These are phyloP conservation scores for Jamesozyma piceae DNA, from an alignment of 805 yeast species.

Conservation along the genomic window DNA sequence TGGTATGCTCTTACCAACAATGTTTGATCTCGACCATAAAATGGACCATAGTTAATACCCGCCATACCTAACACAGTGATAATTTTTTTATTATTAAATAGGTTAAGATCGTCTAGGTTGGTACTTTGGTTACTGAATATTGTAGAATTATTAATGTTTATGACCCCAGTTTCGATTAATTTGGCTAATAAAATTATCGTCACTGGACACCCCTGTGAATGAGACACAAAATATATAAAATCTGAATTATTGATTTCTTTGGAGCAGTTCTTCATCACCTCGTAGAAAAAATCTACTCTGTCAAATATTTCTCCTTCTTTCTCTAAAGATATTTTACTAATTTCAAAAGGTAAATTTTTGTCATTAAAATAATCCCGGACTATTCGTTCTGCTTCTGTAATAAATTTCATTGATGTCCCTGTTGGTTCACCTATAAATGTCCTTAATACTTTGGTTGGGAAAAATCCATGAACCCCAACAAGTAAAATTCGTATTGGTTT, in stretches of 20 bases:
- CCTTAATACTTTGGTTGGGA: conserved; percentile 78
- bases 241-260: conserved; percentile 54
- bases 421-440: conserved; percentile 92
- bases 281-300: conserved; percentile 72
- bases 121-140: conserved; percentile 11
- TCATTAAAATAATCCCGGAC: conserved; percentile 56
- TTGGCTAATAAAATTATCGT: conserved; percentile 69
- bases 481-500: conserved; percentile 56
- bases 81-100: conserved; percentile 29
- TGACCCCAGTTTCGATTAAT: conserved; percentile 51
- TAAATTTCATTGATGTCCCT: conserved; percentile 86
- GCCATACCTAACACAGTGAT: conserved; percentile 89
- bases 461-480: conserved; percentile 93
- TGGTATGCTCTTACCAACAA: conserved; percentile 81
- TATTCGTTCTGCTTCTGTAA: conserved; percentile 79
- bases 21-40: conserved; percentile 82
- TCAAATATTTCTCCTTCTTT: conserved; percentile 87
- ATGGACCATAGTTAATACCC: conserved; percentile 90
- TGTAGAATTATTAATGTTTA: conserved; percentile 29
- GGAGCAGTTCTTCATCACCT: conserved; percentile 59
- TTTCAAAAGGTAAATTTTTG: conserved; percentile 35
- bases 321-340: conserved; percentile 89
- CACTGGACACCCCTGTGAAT: conserved; percentile 94
- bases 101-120: conserved; percentile 5
- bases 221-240: conserved; percentile 83